phyloP scores from a whole-genome alignment of 306 rosid species.

The Rubus parviflorus region DNA sequence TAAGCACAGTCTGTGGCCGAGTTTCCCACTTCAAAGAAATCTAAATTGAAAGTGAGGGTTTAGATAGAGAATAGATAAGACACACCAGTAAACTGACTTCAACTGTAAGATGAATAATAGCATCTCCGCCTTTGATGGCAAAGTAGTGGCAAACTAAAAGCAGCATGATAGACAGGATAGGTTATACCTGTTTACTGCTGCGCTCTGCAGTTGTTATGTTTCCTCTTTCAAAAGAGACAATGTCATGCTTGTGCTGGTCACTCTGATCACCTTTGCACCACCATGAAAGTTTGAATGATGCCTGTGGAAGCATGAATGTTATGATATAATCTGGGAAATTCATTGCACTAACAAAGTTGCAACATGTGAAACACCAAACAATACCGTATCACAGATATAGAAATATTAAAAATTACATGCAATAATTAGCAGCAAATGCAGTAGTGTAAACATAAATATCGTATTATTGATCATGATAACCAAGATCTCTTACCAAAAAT shows the following conservation, averaged over 20 bases:
- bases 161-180: conserved; percentile 18
- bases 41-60: conserved; percentile 53
- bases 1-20: conserved; percentile 81
- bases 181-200: conserved; percentile 91
- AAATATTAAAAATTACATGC: background rate
- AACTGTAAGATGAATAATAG: background rate
- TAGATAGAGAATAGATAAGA: conserved; percentile 36
- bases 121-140: background rate
- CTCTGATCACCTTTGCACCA: conserved; percentile 77
- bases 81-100: conserved; percentile 15
- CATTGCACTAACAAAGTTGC: conserved; percentile 9
- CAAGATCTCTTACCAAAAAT: background rate
- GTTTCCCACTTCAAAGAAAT: conserved; percentile 97
- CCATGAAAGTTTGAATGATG: conserved; percentile 92
- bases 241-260: conserved; percentile 88
- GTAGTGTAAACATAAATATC: background rate
- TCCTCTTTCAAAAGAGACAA: conserved; percentile 93
- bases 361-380: conserved; percentile 5
- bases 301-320: conserved; percentile 46
- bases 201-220: conserved; percentile 95
- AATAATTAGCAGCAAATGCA: too few species aligned
- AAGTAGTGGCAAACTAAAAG: conserved; percentile 29
- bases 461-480: background rate
- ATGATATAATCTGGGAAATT: conserved; percentile 12
- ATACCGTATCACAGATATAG: background rate